Evolutionary conservation across 495 filamentous ascomycete genomes (phyloP).

Genomic region (Penicillium canescens): DNA sequence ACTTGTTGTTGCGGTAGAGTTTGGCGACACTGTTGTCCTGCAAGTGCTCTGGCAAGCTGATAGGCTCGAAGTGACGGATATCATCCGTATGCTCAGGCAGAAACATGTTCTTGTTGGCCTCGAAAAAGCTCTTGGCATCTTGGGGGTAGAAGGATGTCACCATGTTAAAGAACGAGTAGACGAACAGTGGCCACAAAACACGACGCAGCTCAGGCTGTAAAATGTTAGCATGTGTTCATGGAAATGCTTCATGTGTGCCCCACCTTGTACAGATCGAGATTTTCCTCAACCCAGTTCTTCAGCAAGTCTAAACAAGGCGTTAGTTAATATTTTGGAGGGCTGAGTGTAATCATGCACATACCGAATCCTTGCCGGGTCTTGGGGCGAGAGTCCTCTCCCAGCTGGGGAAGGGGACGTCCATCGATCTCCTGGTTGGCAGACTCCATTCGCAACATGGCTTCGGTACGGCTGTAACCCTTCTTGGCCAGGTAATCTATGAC

Average conservation of each 20-base stretch:
- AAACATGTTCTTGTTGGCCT: conserved; percentile 65
- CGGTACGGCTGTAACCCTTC: conserved; percentile 91
- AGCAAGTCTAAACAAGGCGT: conserved; percentile 56
- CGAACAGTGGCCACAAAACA: conserved; percentile 87
- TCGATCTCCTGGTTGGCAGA: conserved; percentile 78
- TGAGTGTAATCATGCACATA: conserved; percentile 28
- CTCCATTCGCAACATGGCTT: conserved; percentile 89
- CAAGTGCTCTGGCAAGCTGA: conserved; percentile 76
- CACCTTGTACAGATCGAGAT: conserved; percentile 91
- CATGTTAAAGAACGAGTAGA: conserved; percentile 86
- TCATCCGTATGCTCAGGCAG: conserved; percentile 75
- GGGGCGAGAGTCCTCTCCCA: conserved; percentile 68
- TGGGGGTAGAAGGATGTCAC: conserved; percentile 68
- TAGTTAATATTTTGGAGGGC: not conserved
- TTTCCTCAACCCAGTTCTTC: conserved; percentile 81
- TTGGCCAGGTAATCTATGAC: conserved; percentile 96
- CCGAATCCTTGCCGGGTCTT: conserved; percentile 76
- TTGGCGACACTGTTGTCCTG: conserved; percentile 68
- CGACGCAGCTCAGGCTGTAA: conserved; percentile 79
- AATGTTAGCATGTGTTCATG: conserved; percentile 25
- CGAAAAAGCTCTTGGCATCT: conserved; percentile 72
- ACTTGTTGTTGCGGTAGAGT: conserved; percentile 80
- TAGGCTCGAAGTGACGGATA: conserved; percentile 62
- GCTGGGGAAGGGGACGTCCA: conserved; percentile 63
- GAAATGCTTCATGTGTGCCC: conserved; percentile 6